Base-by-base conservation (phyloP, 2,329 filamentous ascomycete genomes). In the Elsinoe australis region DNA sequence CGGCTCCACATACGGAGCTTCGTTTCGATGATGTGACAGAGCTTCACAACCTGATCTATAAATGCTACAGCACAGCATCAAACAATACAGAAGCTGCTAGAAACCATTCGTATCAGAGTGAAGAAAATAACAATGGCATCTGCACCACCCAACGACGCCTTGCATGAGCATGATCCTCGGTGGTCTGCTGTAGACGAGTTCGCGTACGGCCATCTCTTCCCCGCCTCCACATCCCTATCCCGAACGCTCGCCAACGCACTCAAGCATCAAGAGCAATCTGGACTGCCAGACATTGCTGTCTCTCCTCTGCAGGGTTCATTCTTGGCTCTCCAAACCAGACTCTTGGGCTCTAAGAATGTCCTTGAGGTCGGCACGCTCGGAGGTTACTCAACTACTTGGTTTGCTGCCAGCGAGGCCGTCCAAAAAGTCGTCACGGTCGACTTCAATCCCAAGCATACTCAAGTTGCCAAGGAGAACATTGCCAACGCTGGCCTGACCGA, bases 331-430 rank as follows among this genome's bases (percentile, higher is more conserved):
- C 67, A 67, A 29, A 58, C 59, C 35, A 59, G 56, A 33, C 31
- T 50, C 5, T 24, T 44, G 17, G 22, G 44, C 12, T 48, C 45
- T 5, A 53, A 47, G 53, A 51, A 49, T 57, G 63, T 72, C 2
- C 70, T 79, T 28, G 76, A 80, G 56, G 63, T 79, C 39, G 76
- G 76, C 18, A 78, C 73, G 0, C 58, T 79, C 19, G 75, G 75
- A 9, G 75, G 69, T 5, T 79, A 76, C 58, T 70, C 68, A 1
- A 68, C 71, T 10, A 73, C 78, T 47, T 78, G 71, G 66, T 65
- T 79, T 41, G 74, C 73, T 2, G 59, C 58, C 15, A 56, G 62
- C 9, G 60, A 58, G 8, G 62, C 64, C 0, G 56, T 61, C 15
- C 55, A 65, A 3, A 57, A 66, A 14, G 67, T 79, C 12, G 76